Conservation (phyloP, 2,329 filamentous ascomycete species). For the Neonectria faginata region DNA sequence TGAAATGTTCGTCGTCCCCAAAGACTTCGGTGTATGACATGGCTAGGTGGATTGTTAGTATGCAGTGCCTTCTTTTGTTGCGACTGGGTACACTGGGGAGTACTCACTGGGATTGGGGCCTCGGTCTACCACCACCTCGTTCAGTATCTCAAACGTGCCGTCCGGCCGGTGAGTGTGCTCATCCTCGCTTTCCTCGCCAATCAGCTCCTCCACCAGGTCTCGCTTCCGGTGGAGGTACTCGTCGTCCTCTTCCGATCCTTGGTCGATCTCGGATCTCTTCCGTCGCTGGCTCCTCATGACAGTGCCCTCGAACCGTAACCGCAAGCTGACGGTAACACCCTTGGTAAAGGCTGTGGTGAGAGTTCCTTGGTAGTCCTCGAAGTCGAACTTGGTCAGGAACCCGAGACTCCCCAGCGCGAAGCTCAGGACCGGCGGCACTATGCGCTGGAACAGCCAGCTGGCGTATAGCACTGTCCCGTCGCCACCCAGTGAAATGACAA, state of each 20-base stretch:
- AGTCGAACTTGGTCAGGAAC: constrained; percentile 97
- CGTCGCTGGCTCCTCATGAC: constrained; percentile 82
- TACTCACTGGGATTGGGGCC: constrained; percentile 89
- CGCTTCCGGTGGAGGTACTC: constrained; percentile 57
- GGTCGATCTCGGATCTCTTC: constrained; percentile 46
- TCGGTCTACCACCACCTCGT: constrained; percentile 95
- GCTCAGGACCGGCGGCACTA: constrained; percentile 92
- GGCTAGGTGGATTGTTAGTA: constrained; percentile 59
- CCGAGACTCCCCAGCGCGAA: constrained; percentile 93
- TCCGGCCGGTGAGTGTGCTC: constrained; percentile 87
- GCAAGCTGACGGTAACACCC: constrained; percentile 88
- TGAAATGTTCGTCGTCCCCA: constrained; percentile 95
- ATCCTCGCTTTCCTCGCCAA: constrained; percentile 87
- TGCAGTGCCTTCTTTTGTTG: constrained; percentile 9
- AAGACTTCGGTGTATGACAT: constrained; percentile 95
- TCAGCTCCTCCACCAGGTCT: constrained; percentile 89
- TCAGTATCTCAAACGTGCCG: constrained; percentile 88
- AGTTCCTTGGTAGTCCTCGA: constrained; percentile 76
- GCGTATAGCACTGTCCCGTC: constrained; percentile 98
- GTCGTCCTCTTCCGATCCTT: constrained; percentile 51
- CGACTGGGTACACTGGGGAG: neutral
- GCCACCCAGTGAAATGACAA: constrained; percentile 90
- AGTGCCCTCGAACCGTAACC: constrained; percentile 91
- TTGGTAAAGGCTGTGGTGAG: constrained; percentile 79
- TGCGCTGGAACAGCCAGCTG: constrained; percentile 95